Conservation (phyloP, 1,284 basidiomycete genomes). For the Fomitopsis schrenkii region DNA sequence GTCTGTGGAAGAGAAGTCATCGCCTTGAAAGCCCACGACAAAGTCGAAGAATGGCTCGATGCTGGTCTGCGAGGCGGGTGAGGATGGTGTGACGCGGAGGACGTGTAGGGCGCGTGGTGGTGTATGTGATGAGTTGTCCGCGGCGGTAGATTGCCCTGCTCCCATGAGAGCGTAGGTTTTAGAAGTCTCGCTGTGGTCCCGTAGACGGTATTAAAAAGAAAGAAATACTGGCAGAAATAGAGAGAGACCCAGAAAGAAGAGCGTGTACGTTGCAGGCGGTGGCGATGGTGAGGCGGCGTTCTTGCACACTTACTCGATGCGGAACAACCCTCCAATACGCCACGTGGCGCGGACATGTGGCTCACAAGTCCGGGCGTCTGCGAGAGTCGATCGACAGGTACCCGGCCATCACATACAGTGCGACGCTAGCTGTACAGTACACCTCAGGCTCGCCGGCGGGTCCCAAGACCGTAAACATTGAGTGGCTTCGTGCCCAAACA, state of each 20-base stretch:
- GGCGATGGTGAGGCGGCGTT: neutral
- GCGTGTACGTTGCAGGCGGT: neutral
- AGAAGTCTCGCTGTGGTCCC: neutral
- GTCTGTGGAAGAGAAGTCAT: constrained; percentile 48
- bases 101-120: constrained; percentile 77
- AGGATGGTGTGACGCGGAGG: constrained; percentile 82
- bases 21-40: constrained; percentile 84
- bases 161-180: constrained; percentile 46
- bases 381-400: neutral
- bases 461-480: too few species aligned
- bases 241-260: neutral
- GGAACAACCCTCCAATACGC: neutral
- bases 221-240: neutral
- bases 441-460: too few species aligned
- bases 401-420: neutral
- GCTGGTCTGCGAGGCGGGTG: constrained; percentile 79
- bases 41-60: constrained; percentile 99
- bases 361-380: neutral
- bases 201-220: neutral
- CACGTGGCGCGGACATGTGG: neutral
- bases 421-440: too few species aligned
- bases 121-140: constrained; percentile 34
- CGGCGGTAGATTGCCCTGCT: constrained; percentile 62
- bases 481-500: neutral
- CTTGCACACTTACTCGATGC: constrained; percentile 3